These are phyloP conservation scores for Saprolegnia diclina DNA, from an alignment of 352 stramenopile species.

Conservation along the genomic window DNA sequence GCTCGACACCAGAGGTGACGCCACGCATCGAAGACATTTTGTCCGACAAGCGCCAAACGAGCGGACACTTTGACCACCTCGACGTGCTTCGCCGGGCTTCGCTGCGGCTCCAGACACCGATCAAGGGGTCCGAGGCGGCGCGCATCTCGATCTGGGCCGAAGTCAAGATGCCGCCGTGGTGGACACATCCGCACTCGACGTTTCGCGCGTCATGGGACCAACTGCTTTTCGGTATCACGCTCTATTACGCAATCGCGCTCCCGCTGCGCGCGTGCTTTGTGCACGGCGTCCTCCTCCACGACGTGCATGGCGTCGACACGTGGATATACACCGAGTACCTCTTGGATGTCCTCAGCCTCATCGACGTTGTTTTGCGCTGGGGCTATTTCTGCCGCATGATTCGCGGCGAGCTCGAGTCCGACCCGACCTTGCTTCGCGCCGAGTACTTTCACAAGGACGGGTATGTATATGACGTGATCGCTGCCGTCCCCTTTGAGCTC, in stretches of 20 bases:
- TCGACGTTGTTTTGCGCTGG: constrained; percentile 55
- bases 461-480: constrained; percentile 34
- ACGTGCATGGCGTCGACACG: constrained; percentile 22
- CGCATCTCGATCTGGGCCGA: constrained; percentile 24
- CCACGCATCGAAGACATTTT: background rate
- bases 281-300: background rate
- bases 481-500: constrained; percentile 33
- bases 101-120: background rate
- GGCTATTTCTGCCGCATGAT: constrained; percentile 52
- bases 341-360: constrained; percentile 38
- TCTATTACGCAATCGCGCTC: constrained; percentile 19
- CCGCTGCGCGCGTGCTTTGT: constrained; percentile 24
- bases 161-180: constrained; percentile 11
- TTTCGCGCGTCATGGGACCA: constrained; percentile 19
- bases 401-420: constrained; percentile 36
- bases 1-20: background rate
- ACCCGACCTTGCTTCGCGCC: constrained; percentile 33
- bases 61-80: constrained; percentile 20
- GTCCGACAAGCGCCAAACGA: background rate
- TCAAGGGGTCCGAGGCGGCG: background rate
- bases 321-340: constrained; percentile 56
- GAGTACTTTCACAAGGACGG: constrained; percentile 37
- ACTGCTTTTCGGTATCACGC: background rate
- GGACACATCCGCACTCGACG: constrained; percentile 13
- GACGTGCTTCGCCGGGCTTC: constrained; percentile 11